phyloP scores from a whole-genome alignment of 2,329 filamentous ascomycete species.

The Aspergillus intermedius region DNA sequence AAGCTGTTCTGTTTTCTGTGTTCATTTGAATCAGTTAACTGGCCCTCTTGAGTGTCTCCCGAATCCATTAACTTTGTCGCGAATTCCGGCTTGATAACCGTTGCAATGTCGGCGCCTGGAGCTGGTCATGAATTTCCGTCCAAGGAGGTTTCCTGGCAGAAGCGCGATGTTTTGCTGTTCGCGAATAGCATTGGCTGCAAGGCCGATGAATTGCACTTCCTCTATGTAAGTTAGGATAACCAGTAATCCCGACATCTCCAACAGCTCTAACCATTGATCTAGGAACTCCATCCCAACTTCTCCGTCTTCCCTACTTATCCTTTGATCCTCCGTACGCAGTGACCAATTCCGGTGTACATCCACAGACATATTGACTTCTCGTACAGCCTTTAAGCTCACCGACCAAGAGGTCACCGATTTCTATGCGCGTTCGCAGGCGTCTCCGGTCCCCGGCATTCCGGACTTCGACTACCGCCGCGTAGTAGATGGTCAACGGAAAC shows the following conservation, averaged over 20 bases:
- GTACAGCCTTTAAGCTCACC: constrained; percentile 66
- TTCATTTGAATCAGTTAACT: not conserved
- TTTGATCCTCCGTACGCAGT: constrained; percentile 60
- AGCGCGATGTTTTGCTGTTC: constrained; percentile 83
- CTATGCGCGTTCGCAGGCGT: constrained; percentile 61
- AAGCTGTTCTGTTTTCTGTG: not conserved
- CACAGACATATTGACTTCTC: constrained; percentile 31
- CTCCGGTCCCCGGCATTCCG: constrained; percentile 68
- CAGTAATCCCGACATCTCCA: not conserved
- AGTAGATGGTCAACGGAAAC: constrained; percentile 76
- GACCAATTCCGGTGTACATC: too few species aligned
- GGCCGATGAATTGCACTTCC: constrained; percentile 82
- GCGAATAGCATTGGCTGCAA: constrained; percentile 82
- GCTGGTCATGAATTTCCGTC: constrained; percentile 73
- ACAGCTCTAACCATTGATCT: constrained; percentile 4
- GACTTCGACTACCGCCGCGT: constrained; percentile 67
- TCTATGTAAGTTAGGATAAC: constrained; percentile 60
- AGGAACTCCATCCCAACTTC: constrained; percentile 86
- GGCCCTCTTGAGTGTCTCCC: not conserved
- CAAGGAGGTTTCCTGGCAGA: constrained; percentile 72
- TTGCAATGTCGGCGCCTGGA: constrained; percentile 46
- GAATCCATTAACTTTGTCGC: not conserved
- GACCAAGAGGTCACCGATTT: constrained; percentile 76
- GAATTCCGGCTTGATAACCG: not conserved
- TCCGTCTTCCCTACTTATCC: constrained; percentile 84